Percentiles rank a stretch among this genome's conserved stretches.
phyloP scores from a whole-genome alignment of 805 yeast species.

The Yamadazyma akitaensis region DNA sequence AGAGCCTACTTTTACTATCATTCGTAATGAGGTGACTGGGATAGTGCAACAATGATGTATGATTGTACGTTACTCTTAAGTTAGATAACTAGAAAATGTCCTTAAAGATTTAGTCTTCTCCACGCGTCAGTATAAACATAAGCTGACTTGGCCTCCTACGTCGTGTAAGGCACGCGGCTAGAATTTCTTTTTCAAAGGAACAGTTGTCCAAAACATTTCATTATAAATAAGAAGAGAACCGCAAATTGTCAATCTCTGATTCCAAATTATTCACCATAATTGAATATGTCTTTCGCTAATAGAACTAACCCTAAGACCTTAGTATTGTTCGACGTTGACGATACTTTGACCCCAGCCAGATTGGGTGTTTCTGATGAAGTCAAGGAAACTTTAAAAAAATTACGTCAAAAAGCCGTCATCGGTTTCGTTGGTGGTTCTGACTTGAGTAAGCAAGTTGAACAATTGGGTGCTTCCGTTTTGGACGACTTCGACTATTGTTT shows the following conservation, averaged over 20 bases:
- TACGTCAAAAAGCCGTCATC: conserved; percentile 88
- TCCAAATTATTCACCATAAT: background rate
- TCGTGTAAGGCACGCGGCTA: conserved; percentile 4
- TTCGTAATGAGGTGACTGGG: too few species aligned
- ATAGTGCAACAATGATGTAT: too few species aligned
- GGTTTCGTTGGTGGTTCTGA: conserved; percentile 99
- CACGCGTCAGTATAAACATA: too few species aligned
- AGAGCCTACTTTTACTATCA: too few species aligned
- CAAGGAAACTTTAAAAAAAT: conserved; percentile 61
- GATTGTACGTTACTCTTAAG: too few species aligned
- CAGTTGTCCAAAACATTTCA: conserved; percentile 5
- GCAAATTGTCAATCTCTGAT: background rate
- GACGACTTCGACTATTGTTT: conserved; percentile 90
- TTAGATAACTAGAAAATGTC: too few species aligned
- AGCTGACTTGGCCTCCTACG: background rate
- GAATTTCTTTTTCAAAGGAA: background rate
- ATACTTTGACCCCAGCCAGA: conserved; percentile 98
- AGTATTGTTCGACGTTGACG: conserved; percentile 96
- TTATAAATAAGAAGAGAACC: conserved; percentile 1
- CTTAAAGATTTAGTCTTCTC: too few species aligned
- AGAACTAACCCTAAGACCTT: conserved; percentile 82
- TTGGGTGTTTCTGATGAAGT: conserved; percentile 73
- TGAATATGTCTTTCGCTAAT: conserved; percentile 57
- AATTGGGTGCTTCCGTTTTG: conserved; percentile 77
- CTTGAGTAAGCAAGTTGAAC: conserved; percentile 91